These are phyloP conservation scores for Lasiodiplodia gonubiensis DNA, from an alignment of 2,329 filamentous ascomycete species.

Conservation along the genomic window DNA sequence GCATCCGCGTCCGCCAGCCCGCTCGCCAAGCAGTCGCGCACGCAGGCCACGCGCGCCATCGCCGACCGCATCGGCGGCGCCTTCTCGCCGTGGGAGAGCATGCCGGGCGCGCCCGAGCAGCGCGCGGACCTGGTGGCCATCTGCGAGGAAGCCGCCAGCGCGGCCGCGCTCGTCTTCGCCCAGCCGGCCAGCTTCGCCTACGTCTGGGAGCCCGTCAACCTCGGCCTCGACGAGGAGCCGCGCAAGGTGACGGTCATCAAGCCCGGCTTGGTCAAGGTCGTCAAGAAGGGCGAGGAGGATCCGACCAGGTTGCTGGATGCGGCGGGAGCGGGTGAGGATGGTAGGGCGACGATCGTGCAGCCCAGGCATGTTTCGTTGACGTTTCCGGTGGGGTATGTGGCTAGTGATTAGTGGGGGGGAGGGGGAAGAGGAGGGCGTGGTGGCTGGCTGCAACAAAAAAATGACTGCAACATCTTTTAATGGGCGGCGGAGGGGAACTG, in stretches of 20 bases:
- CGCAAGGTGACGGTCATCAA: slow-evolving; percentile 7
- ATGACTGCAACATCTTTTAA: too few species aligned
- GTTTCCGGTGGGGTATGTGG: background rate
- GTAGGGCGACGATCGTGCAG: background rate
- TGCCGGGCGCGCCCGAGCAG: slow-evolving; percentile 10
- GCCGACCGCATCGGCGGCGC: slow-evolving; percentile 20
- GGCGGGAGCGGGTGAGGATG: background rate
- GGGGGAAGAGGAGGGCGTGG: background rate
- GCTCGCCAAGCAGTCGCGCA: background rate
- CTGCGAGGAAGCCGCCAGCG: slow-evolving; percentile 2
- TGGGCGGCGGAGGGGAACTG: too few species aligned
- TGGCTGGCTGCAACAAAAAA: background rate
- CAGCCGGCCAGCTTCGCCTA: background rate
- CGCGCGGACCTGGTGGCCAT: slow-evolving; percentile 13
- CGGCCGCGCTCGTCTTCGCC: background rate
- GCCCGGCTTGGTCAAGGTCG: background rate
- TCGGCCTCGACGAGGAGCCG: background rate
- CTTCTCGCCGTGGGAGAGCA: slow-evolving; percentile 13
- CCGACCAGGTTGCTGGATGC: too few species aligned
- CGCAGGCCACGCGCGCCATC: slow-evolving; percentile 1
- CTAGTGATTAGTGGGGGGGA: too few species aligned
- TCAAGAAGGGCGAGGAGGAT: background rate
- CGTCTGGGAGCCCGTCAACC: background rate
- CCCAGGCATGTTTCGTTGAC: slow-evolving; percentile 9
- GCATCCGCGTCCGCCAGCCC: background rate